Conservation (phyloP, 2,329 filamentous ascomycete species). For the Exophiala oligosperma region DNA sequence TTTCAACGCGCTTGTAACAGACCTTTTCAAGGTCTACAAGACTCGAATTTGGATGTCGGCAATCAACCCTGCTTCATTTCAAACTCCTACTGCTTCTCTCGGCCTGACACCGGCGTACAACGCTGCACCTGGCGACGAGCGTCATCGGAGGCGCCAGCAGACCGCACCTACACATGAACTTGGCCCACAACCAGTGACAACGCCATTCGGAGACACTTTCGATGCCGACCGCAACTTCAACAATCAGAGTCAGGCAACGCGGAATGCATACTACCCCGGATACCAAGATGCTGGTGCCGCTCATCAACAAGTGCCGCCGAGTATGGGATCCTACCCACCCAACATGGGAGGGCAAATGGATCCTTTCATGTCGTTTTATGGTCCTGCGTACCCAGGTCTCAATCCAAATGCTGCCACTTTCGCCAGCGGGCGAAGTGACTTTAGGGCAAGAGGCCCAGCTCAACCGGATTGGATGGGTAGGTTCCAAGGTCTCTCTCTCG, state of each 20-base stretch:
- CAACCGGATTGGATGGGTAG: constrained; percentile 27
- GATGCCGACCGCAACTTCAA: constrained; percentile 26
- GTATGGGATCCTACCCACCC: constrained; percentile 33
- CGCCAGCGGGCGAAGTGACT: constrained; percentile 27
- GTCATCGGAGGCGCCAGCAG: constrained; percentile 21
- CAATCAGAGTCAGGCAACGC: constrained; percentile 15
- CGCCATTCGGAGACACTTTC: constrained; percentile 24
- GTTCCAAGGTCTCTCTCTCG: constrained; percentile 68
- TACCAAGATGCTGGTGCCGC: constrained; percentile 23
- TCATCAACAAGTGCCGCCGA: constrained; percentile 33
- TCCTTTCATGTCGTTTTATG: constrained; percentile 26
- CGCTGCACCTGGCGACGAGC: constrained; percentile 20
- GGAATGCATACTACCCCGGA: constrained; percentile 20
- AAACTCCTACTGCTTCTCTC: constrained; percentile 64
- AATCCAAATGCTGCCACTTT: constrained; percentile 27
- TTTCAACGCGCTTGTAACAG: constrained; percentile 95
- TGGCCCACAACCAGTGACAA: constrained; percentile 19
- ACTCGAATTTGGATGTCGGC: constrained; percentile 99
- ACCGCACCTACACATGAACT: constrained; percentile 29
- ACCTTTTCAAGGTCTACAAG: constrained; percentile 99
- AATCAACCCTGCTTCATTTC: constrained; percentile 95
- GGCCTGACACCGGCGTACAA: constrained; percentile 60
- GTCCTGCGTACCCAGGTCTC: constrained; percentile 32
- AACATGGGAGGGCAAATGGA: constrained; percentile 31
- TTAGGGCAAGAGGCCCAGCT: constrained; percentile 36